Base-by-base conservation (phyloP, 805 yeast species). In the Deakozyma indianensis region DNA sequence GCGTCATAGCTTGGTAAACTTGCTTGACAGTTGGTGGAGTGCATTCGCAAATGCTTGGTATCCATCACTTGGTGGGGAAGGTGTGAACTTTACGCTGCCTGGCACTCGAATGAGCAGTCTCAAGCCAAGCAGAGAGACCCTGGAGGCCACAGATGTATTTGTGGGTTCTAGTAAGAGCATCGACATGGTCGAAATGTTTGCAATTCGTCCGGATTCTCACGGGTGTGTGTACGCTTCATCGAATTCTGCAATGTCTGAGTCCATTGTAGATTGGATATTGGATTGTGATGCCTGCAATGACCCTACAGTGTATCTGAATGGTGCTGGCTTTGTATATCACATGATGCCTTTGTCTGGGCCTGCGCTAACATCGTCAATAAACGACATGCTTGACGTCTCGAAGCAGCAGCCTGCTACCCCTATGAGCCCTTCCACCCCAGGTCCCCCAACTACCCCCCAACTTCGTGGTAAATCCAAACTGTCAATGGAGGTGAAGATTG, bases 261-360 rank as follows among this genome's bases (percentile, higher is more conserved):
- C 50, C 4, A 32, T 50, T 11, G 47, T 49, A n/a, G 43, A 47
- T 9, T 54, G 58, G 58, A 46, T 52, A 3, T 32, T 22, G 9
- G 56, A 52, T n/a, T 54, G 58, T 41, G 45, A 46, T n/a, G 23
- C 28, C 15, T 51, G 56, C 41, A 32, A 45, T 16, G 49, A 49
- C 29, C 49, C 48, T 35, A 41, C 49, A 15, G 50, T 52, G 5
- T 54, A 45, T 27, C 23, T 47, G 11, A 55, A 54, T 25, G 41
- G 45, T 3, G 46, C 52, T 2, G 56, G 56, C 28, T 53, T 50
- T 43, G 52, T 51, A 5, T 50, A 51, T 21, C 57, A 53, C 29
- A 41, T 52, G 32, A 47, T 45, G 22, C 44, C 38, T 21, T 5
- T 21, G 5, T 4, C 21, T 11, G 38, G 28, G 21, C 11, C 7